Evolutionary conservation across 306 rosid species (phyloP).

Genomic region (Vigna hirtella): DNA sequence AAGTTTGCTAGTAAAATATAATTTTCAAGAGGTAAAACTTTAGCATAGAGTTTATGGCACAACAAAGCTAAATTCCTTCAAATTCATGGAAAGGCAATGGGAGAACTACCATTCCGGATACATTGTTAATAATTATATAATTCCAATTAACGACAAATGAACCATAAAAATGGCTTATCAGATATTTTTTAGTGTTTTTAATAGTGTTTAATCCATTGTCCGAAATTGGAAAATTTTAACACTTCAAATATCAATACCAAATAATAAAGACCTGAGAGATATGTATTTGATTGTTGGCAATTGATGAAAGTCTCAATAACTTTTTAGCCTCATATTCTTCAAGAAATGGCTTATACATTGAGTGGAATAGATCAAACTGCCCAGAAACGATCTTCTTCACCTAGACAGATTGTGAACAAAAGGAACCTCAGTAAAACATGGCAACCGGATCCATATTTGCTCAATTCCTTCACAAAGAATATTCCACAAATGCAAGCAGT

Average conservation of each 20-base stretch:
- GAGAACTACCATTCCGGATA: background rate
- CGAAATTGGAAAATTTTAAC: background rate
- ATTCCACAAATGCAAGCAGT: slow-evolving; percentile 28
- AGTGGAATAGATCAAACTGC: slow-evolving; percentile 74
- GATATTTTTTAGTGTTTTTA: background rate
- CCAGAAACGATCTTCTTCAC: slow-evolving; percentile 85
- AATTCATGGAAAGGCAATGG: background rate
- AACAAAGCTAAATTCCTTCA: slow-evolving; percentile 19
- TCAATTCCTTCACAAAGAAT: slow-evolving; percentile 28
- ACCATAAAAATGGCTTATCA: slow-evolving; percentile 18
- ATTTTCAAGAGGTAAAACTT: slow-evolving; percentile 3
- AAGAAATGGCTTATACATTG: slow-evolving; percentile 80
- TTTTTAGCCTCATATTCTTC: slow-evolving; percentile 73
- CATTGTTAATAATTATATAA: background rate
- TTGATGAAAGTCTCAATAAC: slow-evolving; percentile 62
- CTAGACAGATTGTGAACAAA: slow-evolving; percentile 55
- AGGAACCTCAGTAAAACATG: slow-evolving; percentile 35
- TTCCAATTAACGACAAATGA: slow-evolving; percentile 8
- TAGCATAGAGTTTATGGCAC: background rate
- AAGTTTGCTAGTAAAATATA: background rate
- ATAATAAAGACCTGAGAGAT: slow-evolving; percentile 72
- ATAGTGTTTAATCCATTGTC: background rate
- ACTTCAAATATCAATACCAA: background rate
- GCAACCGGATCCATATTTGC: slow-evolving; percentile 19
- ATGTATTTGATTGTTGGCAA: slow-evolving; percentile 49